Base-by-base conservation (phyloP, 108 stramenopile species). In the Fragilaria crotonensis region DNA sequence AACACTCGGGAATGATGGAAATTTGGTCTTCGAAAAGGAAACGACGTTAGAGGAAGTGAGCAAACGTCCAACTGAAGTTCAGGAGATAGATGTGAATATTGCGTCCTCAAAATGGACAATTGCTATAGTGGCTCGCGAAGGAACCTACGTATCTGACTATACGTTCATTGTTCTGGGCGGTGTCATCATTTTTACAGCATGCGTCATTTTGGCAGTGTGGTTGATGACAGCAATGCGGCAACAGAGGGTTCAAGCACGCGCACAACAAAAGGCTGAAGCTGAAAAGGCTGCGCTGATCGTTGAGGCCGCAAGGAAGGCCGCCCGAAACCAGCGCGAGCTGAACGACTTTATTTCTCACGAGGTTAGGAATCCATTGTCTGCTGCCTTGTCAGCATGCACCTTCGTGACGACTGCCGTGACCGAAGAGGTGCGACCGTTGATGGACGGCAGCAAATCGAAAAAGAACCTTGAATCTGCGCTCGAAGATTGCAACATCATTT, bases 201-300 rank as follows among this genome's bases (percentile, higher is more conserved):
- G 33, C 51, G 17, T 72, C 28, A 33, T 36, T 9, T 49, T 77
- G 44, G 70, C 71, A 5, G 11, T 72, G 31, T 77, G 71, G 70
- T 25, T 72, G 11, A n/a, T 32, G 17, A 48, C 55, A 14, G 47
- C 33, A 25, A 54, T 50, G 25, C 32, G 30, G 3, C 25, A 48
- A 27, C 47, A 57, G 52, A 11, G 46, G 25, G 28, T 14, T 11
- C 51, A 52, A 52, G 27, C 25, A n/a, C 9, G 9, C 14, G 25
- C 60, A 0, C 17, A 64, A 23, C n/a, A n/a, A n/a, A n/a, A n/a
- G n/a, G 55, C 61, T 19, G 74, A 75, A 46, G 71, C 71, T 5
- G 78, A 80, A 65, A 63, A 68, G 45, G 71, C 73, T 2, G 51
- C 70, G 14, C 33, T 80, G 33, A 60, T 80, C 33, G 31, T 80